Conservation (phyloP, 805 yeast species). For the Candida sonorensis region DNA sequence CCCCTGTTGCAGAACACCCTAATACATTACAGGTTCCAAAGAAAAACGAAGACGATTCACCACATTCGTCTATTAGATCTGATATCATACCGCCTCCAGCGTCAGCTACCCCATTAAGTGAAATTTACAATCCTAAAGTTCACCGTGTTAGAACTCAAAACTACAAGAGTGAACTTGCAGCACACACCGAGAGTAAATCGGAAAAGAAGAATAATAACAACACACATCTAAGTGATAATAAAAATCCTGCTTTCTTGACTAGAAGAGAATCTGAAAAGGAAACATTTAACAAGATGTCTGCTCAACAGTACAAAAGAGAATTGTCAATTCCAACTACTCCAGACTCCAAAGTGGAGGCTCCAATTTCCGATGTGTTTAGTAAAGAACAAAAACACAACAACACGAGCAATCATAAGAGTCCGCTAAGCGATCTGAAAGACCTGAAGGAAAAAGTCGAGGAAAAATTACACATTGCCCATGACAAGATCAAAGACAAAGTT, state of each 20-base stretch:
- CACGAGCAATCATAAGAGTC: too few species aligned
- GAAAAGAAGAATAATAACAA: conserved; percentile 5
- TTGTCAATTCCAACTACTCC: conserved; percentile 4
- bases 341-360: neutral
- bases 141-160: conserved; percentile 13
- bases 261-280: conserved; percentile 16
- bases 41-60: conserved; percentile 3
- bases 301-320: conserved; percentile 17
- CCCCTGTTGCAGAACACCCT: too few species aligned
- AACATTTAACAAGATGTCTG: conserved; percentile 16
- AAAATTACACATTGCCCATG: conserved; percentile 3
- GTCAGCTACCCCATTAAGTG: conserved; percentile 9
- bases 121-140: conserved; percentile 6
- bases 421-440: conserved; percentile 1
- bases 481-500: neutral
- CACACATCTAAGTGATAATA: too few species aligned
- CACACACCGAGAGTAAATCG: conserved; percentile 7
- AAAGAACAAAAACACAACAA: neutral
- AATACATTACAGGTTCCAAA: neutral
- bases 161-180: conserved; percentile 18
- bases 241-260: too few species aligned
- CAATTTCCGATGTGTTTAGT: neutral
- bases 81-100: conserved; percentile 17
- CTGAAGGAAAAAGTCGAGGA: conserved; percentile 7
- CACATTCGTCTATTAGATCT: conserved; percentile 5